Evolutionary conservation across 306 rosid genomes (phyloP), one percentile per base, ranked within the genome.

Genomic region (Lathyrus tuberosus): DNA sequence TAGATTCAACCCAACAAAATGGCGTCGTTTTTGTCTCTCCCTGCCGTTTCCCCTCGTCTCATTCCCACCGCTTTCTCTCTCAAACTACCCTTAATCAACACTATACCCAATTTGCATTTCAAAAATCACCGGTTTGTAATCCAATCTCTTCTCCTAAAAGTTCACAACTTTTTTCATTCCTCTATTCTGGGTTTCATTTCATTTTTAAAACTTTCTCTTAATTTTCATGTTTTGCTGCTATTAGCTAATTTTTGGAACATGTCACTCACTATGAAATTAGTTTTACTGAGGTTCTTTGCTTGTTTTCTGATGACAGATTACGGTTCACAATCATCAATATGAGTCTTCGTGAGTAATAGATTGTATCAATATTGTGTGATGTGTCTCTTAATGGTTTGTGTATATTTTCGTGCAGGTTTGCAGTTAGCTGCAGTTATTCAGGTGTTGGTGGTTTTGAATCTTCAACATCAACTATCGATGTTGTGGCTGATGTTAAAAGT

Each of bases 401-500:
- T 26, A 62, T 24, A 24, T 24, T 24, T 67, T 78, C 62, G 38
- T 62, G 80, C 69, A 90, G 91, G 74, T 80, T 81, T 78, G 82
- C 83, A 13, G 85, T 93, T 51, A 78, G 74, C 67, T 79, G 96
- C 84, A 80, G 86, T 57, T 88, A 79, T 67, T 84, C 88, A 9
- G 89, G 81, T 9, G 77, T 71, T 4, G 82, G 48, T 10, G 85
- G 84, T 58, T 78, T 71, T 57, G 64, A 15, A 28, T 74, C 93
- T 2, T 56, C 70, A 58, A 56, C 93, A 2, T 59, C 70, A 71
- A 56, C 96, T 16, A 90, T 93, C 72, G 98, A 93, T 80, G 97
- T 93, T 62, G 88, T 85, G 60, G 98, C 98, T 46, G 84, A 94
- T 78, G 77, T 94, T 69, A 85, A 28, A 71, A 79, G 83, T 44